phyloP scores from a whole-genome alignment of 192 early-diverging fungal genomes.

The Coemansia guatemalensis region DNA sequence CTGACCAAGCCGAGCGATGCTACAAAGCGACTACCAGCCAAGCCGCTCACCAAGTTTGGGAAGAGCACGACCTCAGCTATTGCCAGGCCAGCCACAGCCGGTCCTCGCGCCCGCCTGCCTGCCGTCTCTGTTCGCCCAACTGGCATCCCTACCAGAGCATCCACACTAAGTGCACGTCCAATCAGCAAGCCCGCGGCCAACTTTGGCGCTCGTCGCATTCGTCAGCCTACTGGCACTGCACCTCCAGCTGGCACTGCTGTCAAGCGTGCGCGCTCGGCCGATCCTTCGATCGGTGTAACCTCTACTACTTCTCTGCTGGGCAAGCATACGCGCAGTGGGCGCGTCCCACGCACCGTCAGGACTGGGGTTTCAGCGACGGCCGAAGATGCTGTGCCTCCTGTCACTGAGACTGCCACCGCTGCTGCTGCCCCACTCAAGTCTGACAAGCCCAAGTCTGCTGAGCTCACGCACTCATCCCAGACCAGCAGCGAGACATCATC shows the following conservation, averaged over 20 bases:
- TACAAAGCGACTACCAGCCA: slow-evolving; percentile 5
- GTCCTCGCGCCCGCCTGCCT: slow-evolving; percentile 11
- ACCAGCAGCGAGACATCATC: slow-evolving; percentile 1
- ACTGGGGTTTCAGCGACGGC: neutral
- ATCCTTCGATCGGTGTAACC: neutral
- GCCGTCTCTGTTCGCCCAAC: slow-evolving; percentile 5
- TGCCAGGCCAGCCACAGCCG: slow-evolving; percentile 10
- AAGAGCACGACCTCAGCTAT: slow-evolving; percentile 7
- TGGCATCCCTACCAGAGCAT: neutral
- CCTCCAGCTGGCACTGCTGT: slow-evolving; percentile 1
- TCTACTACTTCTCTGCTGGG: slow-evolving; percentile 13
- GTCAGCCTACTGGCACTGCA: neutral
- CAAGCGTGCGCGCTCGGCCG: slow-evolving; percentile 24
- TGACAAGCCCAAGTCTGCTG: neutral
- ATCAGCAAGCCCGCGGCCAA: slow-evolving; percentile 37
- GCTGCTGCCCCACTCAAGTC: neutral
- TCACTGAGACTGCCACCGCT: neutral
- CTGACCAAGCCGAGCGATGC: slow-evolving; percentile 33
- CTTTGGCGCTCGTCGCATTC: slow-evolving; percentile 31
- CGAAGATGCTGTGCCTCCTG: neutral
- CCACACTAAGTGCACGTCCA: slow-evolving; percentile 7
- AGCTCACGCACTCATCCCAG: neutral
- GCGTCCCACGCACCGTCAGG: slow-evolving; percentile 8
- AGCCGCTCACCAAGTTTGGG: slow-evolving; percentile 3
- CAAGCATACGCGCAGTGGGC: slow-evolving; percentile 50